Evolutionary conservation across 2,329 filamentous ascomycete genomes (phyloP).

Genomic region (Nothopassalora personata): DNA sequence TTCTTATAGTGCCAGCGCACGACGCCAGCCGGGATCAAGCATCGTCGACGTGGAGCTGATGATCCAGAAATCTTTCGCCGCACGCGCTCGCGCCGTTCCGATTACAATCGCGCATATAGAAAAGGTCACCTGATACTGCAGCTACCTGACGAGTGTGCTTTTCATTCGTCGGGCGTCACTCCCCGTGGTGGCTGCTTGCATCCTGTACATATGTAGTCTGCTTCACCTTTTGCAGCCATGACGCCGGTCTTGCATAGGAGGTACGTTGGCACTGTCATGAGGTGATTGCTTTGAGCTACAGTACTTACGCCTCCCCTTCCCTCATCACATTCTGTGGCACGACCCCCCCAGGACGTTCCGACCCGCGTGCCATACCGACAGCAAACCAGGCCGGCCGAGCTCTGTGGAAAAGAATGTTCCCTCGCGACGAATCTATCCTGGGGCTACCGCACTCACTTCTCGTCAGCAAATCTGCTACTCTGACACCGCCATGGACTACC

Average conservation of each 20-base stretch:
- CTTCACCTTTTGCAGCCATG: slow-evolving; percentile 5
- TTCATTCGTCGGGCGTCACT: slow-evolving; percentile 3
- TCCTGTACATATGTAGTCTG: slow-evolving; percentile 2
- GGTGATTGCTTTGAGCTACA: neutral
- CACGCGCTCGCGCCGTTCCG: slow-evolving; percentile 5
- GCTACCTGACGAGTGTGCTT: neutral
- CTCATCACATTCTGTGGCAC: neutral
- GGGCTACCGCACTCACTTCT: neutral
- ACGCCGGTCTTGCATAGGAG: slow-evolving; percentile 4
- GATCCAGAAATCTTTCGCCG: neutral
- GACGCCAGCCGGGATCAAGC: slow-evolving; percentile 1
- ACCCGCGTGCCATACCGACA: neutral
- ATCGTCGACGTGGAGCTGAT: neutral
- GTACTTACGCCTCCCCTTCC: neutral
- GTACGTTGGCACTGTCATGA: neutral
- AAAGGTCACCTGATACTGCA: slow-evolving; percentile 3
- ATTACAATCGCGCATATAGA: slow-evolving; percentile 1
- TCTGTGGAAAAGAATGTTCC: neutral
- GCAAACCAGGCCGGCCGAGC: neutral
- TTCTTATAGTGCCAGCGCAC: slow-evolving; percentile 2
- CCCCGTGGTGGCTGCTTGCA: slow-evolving; percentile 3
- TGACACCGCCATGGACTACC: neutral
- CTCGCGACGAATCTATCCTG: neutral
- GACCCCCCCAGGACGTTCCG: neutral
- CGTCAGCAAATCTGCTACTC: neutral